Percentiles rank a stretch among this genome's conserved stretches.
Conservation (phyloP, 768 basidiomycete genomes). For the Jaapia argillacea region DNA sequence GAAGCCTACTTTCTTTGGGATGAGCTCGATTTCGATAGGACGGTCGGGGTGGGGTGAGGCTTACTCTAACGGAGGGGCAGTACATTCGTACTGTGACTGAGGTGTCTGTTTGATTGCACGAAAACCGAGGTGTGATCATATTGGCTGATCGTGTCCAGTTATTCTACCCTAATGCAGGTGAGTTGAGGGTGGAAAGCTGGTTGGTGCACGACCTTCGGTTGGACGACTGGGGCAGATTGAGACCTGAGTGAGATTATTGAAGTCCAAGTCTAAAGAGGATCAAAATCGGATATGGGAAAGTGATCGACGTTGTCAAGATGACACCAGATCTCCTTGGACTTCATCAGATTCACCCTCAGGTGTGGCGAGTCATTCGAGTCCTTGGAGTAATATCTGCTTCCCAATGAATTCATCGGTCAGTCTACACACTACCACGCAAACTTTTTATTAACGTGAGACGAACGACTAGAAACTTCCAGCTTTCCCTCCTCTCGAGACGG, state of each 20-base stretch:
- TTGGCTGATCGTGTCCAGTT: conserved; percentile 1
- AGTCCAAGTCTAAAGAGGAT: not conserved
- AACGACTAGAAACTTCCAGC: conserved; percentile 66
- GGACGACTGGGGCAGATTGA: not conserved
- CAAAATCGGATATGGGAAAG: not conserved
- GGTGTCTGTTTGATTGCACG: conserved; percentile 49
- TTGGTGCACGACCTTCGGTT: not conserved
- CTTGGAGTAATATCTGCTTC: not conserved
- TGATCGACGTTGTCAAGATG: not conserved
- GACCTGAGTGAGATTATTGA: not conserved
- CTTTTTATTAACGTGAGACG: no score
- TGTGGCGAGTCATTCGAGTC: not conserved
- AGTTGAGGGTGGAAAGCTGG: no score
- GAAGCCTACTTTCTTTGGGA: conserved; percentile 45
- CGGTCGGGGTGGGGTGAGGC: no score
- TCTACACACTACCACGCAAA: no score
- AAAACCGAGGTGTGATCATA: conserved; percentile 76
- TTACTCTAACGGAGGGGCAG: conserved; percentile 55
- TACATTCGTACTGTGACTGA: conserved; percentile 52
- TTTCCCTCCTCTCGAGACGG: conserved; percentile 59
- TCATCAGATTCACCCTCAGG: not conserved
- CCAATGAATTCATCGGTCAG: not conserved
- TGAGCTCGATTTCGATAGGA: no score
- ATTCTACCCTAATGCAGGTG: no score
- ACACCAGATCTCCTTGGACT: not conserved